Percentiles rank a stretch among this genome's conserved stretches.
These are phyloP conservation scores for Lineolata rhizophorae DNA, from an alignment of 495 filamentous ascomycete genomes.

Conservation along the genomic window DNA sequence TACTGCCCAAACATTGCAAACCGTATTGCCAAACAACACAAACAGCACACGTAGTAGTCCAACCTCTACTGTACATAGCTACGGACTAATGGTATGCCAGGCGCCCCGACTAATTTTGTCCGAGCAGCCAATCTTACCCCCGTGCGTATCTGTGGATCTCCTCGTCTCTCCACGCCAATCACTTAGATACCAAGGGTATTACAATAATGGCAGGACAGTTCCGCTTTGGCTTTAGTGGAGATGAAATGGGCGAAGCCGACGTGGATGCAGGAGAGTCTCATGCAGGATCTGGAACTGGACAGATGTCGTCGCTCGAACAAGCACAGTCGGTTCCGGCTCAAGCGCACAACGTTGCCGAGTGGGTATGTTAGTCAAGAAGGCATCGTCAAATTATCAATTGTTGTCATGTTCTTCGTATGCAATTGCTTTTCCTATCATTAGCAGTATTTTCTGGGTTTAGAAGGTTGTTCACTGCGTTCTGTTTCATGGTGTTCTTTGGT, in stretches of 20 bases:
- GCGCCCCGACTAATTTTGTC: too few species aligned
- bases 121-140: too few species aligned
- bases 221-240: conserved; percentile 62
- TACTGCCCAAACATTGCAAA: too few species aligned
- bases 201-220: conserved; percentile 21
- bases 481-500: conserved; percentile 22
- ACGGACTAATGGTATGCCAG: too few species aligned
- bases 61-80: too few species aligned
- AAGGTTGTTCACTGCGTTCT: neutral
- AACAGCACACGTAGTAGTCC: too few species aligned
- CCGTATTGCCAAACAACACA: too few species aligned
- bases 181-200: too few species aligned
- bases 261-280: conserved; percentile 13
- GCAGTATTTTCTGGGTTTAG: conserved; percentile 1
- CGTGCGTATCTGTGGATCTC: too few species aligned
- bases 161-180: too few species aligned
- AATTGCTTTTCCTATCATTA: conserved; percentile 1
- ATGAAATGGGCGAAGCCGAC: conserved; percentile 53
- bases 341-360: conserved; percentile 8
- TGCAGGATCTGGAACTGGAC: conserved; percentile 1
- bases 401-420: neutral
- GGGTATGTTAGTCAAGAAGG: conserved; percentile 7
- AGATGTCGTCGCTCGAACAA: neutral
- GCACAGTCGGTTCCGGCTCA: conserved; percentile 8
- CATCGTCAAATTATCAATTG: neutral